Evolutionary conservation across 495 filamentous ascomycete genomes (phyloP), one percentile per base, ranked within the genome.

Genomic region (Penicillium odoratum): DNA sequence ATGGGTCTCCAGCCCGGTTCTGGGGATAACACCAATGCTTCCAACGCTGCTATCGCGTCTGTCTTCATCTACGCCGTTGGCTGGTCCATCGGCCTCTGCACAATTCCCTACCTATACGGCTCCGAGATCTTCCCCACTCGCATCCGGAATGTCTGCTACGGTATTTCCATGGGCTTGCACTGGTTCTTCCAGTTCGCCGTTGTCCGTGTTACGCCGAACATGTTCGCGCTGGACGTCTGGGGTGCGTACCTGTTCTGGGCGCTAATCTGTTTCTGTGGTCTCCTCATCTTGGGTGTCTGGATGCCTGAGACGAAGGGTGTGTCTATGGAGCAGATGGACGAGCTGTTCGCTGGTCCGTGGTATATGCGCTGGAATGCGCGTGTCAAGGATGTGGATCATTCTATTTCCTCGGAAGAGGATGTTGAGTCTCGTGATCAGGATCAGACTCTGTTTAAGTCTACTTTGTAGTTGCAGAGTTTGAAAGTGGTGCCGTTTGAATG

Each of bases 101-200:
- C 74, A 3, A 70, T 78, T n/a, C 77, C 76, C 5, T 78, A 75
- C 53, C 66, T 79, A 2, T 79, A 79, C 63, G 77, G 75, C 9
- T 74, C 75, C 3, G 77, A 79, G 59, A 76, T 79, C 18, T 79
- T 78, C 61, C 75, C 75, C 16, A 79, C 73, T 1, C 69, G 74
- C 42, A 77, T 78, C 56, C 73, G 77, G 28, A 76, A 74, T 51
- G 63, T 75, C 15, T 69, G 73, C 53, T 78, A 79, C 50, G 74
- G 73, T 5, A 55, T 65, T 44, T 78, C 74, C 42, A 79, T 78
- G 75, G 67, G 66, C 0, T 57, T 78, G 29, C 77, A 78, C 56
- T 79, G 77, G 77, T 74, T 77, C 59, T 79, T 77, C 65, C 75
- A 78, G 63, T 79, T 79, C 59, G 75, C 77, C 26, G 75, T 79